Evolutionary conservation across 2,329 filamentous ascomycete species (phyloP).

Genomic region (Monosporascus sp.): DNA sequence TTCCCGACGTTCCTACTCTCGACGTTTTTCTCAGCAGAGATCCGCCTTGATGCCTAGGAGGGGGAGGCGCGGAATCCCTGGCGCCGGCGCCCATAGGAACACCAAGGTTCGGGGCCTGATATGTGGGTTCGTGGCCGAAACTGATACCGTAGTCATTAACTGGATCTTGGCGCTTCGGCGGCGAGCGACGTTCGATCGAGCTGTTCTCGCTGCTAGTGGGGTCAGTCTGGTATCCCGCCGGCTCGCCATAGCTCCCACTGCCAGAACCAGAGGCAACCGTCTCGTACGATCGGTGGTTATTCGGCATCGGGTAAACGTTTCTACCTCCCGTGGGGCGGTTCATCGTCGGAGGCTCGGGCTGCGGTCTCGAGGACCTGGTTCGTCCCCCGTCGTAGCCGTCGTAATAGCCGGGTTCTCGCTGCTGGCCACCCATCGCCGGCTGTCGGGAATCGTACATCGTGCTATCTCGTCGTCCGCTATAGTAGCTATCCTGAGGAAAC

Average conservation of each 20-base stretch:
- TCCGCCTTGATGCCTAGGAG: conserved; percentile 28
- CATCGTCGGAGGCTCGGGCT: conserved; percentile 39
- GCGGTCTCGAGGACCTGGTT: conserved; percentile 35
- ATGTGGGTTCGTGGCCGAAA: conserved; percentile 38
- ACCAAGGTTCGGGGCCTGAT: conserved; percentile 36
- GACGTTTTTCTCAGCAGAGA: conserved; percentile 21
- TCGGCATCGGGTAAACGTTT: conserved; percentile 47
- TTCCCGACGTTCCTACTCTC: conserved; percentile 14
- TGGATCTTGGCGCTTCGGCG: conserved; percentile 47
- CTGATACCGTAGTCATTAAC: conserved; percentile 61
- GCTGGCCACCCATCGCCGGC: conserved; percentile 22
- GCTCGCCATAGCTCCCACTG: conserved; percentile 67
- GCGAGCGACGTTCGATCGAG: conserved; percentile 71
- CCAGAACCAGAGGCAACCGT: conserved; percentile 73
- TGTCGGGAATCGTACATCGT: conserved; percentile 35
- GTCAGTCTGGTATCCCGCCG: conserved; percentile 75
- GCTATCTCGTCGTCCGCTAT: conserved; percentile 38
- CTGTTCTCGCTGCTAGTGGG: conserved; percentile 86
- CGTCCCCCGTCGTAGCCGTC: conserved; percentile 31
- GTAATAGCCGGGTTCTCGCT: conserved; percentile 33
- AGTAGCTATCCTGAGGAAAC: conserved; percentile 48
- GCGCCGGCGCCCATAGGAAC: conserved; percentile 14
- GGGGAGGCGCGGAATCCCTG: conserved; percentile 19
- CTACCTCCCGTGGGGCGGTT: conserved; percentile 33
- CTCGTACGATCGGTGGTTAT: conserved; percentile 78